Percentiles rank a stretch among this genome's conserved stretches.
Conservation (phyloP, 2,329 filamentous ascomycete genomes). For the Alternaria panax region DNA sequence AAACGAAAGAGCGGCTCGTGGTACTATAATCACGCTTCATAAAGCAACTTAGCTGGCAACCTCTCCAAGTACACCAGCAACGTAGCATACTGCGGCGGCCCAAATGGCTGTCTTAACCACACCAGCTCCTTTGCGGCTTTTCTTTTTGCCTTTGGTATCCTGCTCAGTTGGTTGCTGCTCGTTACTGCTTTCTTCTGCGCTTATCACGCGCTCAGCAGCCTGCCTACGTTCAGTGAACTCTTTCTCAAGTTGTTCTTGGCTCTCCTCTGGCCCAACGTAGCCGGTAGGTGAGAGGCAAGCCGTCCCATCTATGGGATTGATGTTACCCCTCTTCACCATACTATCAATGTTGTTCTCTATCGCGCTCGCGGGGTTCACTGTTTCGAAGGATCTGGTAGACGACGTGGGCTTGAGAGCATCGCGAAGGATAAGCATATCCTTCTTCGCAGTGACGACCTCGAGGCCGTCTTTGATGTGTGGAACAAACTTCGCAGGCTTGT, state of each 20-base stretch:
- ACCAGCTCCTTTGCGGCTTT: constrained; percentile 21
- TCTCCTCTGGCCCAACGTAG: constrained; percentile 41
- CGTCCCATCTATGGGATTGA: constrained; percentile 50
- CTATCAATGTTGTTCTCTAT: not conserved
- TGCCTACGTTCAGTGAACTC: constrained; percentile 35
- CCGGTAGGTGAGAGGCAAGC: constrained; percentile 43
- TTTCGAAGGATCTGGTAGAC: constrained; percentile 18
- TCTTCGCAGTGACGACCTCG: constrained; percentile 39
- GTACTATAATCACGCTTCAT: too few relatives aligned
- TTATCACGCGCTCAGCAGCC: constrained; percentile 22
- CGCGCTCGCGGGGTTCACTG: constrained; percentile 5
- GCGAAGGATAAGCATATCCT: constrained; percentile 43
- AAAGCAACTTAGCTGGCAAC: constrained; percentile 12
- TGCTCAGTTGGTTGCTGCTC: constrained; percentile 1
- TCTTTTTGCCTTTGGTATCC: constrained; percentile 13
- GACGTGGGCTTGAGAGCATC: constrained; percentile 16
- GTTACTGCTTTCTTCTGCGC: not conserved
- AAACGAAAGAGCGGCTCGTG: not conserved
- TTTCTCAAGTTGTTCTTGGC: constrained; percentile 28
- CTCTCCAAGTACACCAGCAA: constrained; percentile 44
- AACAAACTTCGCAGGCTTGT: constrained; percentile 39
- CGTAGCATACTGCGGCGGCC: constrained; percentile 40
- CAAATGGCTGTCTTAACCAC: constrained; percentile 44
- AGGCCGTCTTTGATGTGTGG: constrained; percentile 36
- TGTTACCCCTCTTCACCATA: not conserved